Evolutionary conservation across 129 eudicot genomes (phyloP), one percentile per base, ranked within the genome.

Genomic region (Artemisia argyi): DNA sequence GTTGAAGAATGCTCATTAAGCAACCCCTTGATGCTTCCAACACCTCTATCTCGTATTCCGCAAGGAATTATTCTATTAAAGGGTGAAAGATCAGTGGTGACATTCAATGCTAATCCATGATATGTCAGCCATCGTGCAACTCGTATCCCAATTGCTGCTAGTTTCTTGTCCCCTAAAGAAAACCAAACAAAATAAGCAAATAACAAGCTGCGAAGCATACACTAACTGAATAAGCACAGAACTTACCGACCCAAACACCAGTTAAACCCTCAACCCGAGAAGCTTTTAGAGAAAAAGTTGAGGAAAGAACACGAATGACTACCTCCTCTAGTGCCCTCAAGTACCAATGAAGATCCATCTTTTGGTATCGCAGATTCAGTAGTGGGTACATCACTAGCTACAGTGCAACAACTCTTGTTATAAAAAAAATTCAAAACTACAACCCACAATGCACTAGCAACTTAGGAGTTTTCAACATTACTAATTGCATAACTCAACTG

Each of bases 281-380:
- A 76, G 93, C 96, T 58, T 83, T 80, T 19, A 87, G 83, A 69
- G 82, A 75, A 78, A 88, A 90, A 1, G 97, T 63, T 22, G 89
- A 82, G 61, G 44, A 79, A 70, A 90, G 93, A 51, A 79, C 91
- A 13, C 86, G 91, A 79, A 90, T 87, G 17, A 87, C 87, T 75
- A 94, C 96, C 80, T 90, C 96, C 76, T 94, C 98, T 18, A 90
- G 89, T 65, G 92, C 82, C 78, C 97, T 75, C 15, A 85, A 87
- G 85, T 90, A 87, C 97, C 97, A 93, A 77, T 90, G 98, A 69
- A 94, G 97, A 90, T 93, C 96, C 97, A 88, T 94, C 90, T 51
- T 79, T 49, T 94, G 91, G 88, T 82, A 82, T 39, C 91, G 84
- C 26, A 90, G 94, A 83, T 86, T 94, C 72, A 94, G 51, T 16